phyloP scores from a whole-genome alignment of 208 protist species.

The Leishmania braziliensis region DNA sequence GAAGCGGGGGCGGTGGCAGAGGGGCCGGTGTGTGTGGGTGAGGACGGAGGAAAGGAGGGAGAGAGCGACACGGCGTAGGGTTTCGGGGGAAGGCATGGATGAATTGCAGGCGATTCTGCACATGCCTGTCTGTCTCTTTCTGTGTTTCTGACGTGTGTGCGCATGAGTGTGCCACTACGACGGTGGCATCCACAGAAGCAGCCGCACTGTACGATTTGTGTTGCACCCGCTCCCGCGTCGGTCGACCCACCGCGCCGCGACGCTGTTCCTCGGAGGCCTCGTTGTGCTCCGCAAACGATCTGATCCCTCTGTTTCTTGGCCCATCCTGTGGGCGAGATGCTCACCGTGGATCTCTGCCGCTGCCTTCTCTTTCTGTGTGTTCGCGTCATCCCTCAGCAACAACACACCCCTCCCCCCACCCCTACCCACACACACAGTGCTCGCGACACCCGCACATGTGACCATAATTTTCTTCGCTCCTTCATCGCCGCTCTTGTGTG shows the following conservation, averaged over 20 bases:
- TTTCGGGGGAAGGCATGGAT: background rate
- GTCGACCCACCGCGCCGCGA: background rate
- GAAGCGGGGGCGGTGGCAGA: background rate
- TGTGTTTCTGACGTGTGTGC: background rate
- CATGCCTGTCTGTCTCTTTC: background rate
- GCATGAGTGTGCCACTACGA: background rate
- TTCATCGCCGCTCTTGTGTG: constrained; percentile 1
- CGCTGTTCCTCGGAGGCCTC: background rate
- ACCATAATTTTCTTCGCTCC: constrained; percentile 6
- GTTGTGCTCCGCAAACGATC: background rate
- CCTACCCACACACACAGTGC: background rate
- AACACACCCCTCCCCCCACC: background rate
- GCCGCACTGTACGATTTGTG: background rate
- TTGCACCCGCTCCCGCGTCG: background rate
- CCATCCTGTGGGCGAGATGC: background rate
- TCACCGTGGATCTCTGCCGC: background rate
- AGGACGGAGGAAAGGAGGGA: background rate
- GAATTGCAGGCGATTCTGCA: background rate
- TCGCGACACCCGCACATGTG: no score
- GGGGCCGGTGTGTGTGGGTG: background rate
- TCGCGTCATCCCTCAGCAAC: background rate
- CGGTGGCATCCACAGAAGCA: background rate
- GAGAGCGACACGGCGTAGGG: no score
- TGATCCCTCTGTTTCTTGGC: background rate
- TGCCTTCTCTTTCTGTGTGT: background rate